phyloP scores from a whole-genome alignment of 208 protist species.

The Balamuthia mandrillaris region DNA sequence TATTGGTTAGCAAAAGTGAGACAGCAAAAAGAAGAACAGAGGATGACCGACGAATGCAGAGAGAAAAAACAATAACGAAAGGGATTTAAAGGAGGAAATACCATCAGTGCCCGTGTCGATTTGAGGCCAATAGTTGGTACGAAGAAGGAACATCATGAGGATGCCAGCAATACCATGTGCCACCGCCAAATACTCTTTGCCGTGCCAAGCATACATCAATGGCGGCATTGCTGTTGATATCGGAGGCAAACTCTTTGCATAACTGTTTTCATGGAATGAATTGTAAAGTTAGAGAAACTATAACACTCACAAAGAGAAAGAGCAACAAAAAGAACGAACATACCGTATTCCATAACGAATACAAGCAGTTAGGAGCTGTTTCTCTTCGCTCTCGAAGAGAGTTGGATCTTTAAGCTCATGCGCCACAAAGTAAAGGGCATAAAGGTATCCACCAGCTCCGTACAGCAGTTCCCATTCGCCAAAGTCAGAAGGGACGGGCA shows the following conservation, averaged over 20 bases:
- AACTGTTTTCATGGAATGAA: neutral
- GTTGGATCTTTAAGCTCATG: too few relatives aligned
- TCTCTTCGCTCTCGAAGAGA: too few relatives aligned
- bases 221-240: neutral
- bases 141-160: neutral
- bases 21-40: too few relatives aligned
- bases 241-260: neutral
- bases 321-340: neutral
- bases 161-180: constrained; percentile 35
- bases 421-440: neutral
- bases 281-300: neutral
- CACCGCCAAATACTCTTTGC: constrained; percentile 13
- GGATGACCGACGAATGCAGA: too few relatives aligned
- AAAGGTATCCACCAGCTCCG: neutral
- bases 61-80: too few relatives aligned
- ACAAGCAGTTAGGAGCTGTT: neutral
- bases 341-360: neutral
- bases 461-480: constrained; percentile 15
- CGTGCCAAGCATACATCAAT: constrained; percentile 44
- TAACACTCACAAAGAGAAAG: neutral
- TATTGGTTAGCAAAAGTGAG: too few relatives aligned
- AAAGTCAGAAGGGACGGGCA: neutral
- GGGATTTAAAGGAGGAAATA: too few relatives aligned
- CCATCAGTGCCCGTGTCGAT: too few relatives aligned
- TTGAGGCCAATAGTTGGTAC: too few relatives aligned